phyloP scores from a whole-genome alignment of 1,284 basidiomycete genomes.

The Bjerkandera adusta region DNA sequence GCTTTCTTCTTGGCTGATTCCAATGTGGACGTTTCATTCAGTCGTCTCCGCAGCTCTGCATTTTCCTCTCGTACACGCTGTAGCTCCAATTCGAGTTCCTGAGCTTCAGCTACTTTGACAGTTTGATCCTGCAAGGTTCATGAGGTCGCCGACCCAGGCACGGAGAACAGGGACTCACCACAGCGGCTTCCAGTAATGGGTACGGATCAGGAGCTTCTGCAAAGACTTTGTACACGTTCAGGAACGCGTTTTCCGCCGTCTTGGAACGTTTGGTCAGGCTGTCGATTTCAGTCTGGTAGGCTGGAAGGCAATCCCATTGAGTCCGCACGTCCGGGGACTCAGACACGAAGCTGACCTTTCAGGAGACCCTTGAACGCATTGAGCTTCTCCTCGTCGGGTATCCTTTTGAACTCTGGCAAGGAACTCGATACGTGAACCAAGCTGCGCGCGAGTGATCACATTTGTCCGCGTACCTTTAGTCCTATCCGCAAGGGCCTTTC shows the following conservation, averaged over 20 bases:
- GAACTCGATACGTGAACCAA: neutral
- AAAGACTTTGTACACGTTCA: slow-evolving; percentile 91
- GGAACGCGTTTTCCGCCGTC: slow-evolving; percentile 88
- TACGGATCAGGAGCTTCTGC: slow-evolving; percentile 96
- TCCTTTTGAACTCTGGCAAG: slow-evolving; percentile 96
- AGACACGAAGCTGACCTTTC: slow-evolving; percentile 54
- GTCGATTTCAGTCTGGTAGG: slow-evolving; percentile 97
- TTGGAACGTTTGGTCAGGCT: slow-evolving; percentile 90
- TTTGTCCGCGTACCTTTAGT: slow-evolving; percentile 72
- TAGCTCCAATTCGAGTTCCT: slow-evolving; percentile 72
- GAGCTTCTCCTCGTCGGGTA: slow-evolving; percentile 84
- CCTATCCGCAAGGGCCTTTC: slow-evolving; percentile 89
- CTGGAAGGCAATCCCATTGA: slow-evolving; percentile 36
- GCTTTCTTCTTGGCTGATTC: slow-evolving; percentile 79
- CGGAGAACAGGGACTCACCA: slow-evolving; percentile 50
- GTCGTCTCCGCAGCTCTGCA: slow-evolving; percentile 67
- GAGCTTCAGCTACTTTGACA: slow-evolving; percentile 81
- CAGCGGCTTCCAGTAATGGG: slow-evolving; percentile 90
- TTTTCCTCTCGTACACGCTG: slow-evolving; percentile 77
- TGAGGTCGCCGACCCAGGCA: neutral
- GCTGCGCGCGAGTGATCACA: neutral
- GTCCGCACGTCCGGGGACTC: neutral
- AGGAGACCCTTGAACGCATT: slow-evolving; percentile 84
- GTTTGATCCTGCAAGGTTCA: slow-evolving; percentile 72
- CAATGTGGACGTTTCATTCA: slow-evolving; percentile 61